Evolutionary conservation across 1,139 yeast genomes (phyloP), one percentile per base, ranked within the genome.

Genomic region (Protomyces inundatus): DNA sequence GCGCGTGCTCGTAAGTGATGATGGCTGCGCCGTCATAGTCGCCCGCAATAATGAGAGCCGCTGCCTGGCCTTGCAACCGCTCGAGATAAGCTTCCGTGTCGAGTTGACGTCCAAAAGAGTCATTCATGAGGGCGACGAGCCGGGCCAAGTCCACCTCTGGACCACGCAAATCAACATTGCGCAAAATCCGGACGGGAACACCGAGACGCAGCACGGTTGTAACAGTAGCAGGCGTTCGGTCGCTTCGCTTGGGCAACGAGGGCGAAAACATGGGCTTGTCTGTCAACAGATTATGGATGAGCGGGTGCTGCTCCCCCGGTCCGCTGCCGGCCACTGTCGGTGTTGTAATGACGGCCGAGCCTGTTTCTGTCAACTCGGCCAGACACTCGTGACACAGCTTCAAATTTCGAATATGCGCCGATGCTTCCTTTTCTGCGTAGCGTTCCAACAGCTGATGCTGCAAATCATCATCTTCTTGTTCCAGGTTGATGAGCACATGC

Each of bases 1-100:
- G 51, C 0, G 72, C 68, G 9, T 69, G 67, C 72, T 89, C 96
- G 81, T 89, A 86, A 0, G 98, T 93, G 45, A 93, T 81, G 9
- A 93, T 86, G 0, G 98, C 98, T 14, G 90, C 91, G 1, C 98
- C 98, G 69, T 91, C 97, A 72, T 93, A 93, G 72, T 93, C 95
- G 0, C 98, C 98, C 4, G 93, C 88, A 23, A 93, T 82, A 6
- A 93, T 85, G 12, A 93, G 74, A 0, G 89, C 87, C 0, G 97
- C 93, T 3, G 55, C 32, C 3, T 79, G 77, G 0, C 84, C 79
- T 67, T 85, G 81, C 42, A 93, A 80, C 61, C 98, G 78, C 0
- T 77, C 67, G 40, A 89, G 75, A 72, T 91, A 93, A 65, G 82
- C 84, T 0, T 83, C 81, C 62, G 82, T 72, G 68, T 89, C 84